Percentiles rank a stretch among this genome's conserved stretches.
Conservation (phyloP, 1,139 yeast genomes). For the Zygotorulaspora mrakii region DNA sequence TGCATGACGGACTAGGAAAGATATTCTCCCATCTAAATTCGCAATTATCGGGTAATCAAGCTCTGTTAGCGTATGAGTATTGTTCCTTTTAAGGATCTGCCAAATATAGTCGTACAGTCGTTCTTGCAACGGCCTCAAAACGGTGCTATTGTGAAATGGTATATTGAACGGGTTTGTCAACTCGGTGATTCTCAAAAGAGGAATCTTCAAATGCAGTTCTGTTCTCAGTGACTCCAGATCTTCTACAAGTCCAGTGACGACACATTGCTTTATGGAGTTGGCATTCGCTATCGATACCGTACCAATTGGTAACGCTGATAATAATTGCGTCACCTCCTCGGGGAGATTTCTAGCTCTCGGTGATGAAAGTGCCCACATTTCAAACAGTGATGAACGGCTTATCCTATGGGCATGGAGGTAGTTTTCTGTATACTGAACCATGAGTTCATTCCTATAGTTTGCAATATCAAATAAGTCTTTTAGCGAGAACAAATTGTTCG, state of each 20-base stretch:
- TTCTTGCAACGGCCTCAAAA: slow-evolving; percentile 32
- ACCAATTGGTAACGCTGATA: slow-evolving; percentile 20
- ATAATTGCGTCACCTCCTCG: slow-evolving; percentile 23
- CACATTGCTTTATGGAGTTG: slow-evolving; percentile 35
- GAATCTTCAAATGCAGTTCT: slow-evolving; percentile 24
- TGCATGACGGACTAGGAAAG: slow-evolving; percentile 31
- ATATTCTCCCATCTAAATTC: slow-evolving; percentile 32
- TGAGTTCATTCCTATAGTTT: slow-evolving; percentile 33
- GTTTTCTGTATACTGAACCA: slow-evolving; percentile 32
- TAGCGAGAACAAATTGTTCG: slow-evolving; percentile 42
- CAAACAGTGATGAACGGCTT: slow-evolving; percentile 28
- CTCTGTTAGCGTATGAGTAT: slow-evolving; percentile 25
- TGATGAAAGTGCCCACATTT: slow-evolving; percentile 36
- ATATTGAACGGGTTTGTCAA: slow-evolving; percentile 33
- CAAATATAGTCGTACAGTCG: slow-evolving; percentile 36
- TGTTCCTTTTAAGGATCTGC: slow-evolving; percentile 30
- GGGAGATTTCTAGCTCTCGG: slow-evolving; percentile 30
- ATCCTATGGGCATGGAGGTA: slow-evolving; percentile 27
- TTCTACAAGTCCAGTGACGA: slow-evolving; percentile 33
- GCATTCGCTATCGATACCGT: slow-evolving; percentile 34
- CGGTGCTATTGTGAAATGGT: slow-evolving; percentile 36
- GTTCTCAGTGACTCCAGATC: slow-evolving; percentile 30
- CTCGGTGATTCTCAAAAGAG: slow-evolving; percentile 29
- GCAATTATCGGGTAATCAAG: slow-evolving; percentile 33
- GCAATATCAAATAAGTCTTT: slow-evolving; percentile 34